Conservation (phyloP, 495 filamentous ascomycete species). For the Monascus purpureus region DNA sequence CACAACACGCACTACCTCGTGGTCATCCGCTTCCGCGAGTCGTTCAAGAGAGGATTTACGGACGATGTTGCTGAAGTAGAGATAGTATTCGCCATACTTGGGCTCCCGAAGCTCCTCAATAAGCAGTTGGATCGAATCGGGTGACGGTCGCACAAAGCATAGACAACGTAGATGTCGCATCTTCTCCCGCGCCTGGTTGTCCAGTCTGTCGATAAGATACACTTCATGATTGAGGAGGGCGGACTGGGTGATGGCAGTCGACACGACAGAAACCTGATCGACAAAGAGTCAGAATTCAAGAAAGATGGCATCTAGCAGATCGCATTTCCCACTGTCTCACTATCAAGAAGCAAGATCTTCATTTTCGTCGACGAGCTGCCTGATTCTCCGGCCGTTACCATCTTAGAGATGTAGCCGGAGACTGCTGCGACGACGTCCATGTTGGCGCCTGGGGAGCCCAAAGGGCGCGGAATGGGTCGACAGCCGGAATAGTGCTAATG, state of each 20-base stretch:
- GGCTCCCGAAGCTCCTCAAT: slow-evolving; percentile 95
- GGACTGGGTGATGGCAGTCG: slow-evolving; percentile 90
- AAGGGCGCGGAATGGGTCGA: slow-evolving; percentile 2
- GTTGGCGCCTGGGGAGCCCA: slow-evolving; percentile 3
- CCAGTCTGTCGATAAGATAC: slow-evolving; percentile 91
- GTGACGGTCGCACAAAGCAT: slow-evolving; percentile 81
- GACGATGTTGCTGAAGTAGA: slow-evolving; percentile 94
- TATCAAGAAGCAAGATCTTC: slow-evolving; percentile 94
- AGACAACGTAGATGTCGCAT: slow-evolving; percentile 95
- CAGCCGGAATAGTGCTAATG: background rate
- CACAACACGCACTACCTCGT: slow-evolving; percentile 84
- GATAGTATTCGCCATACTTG: slow-evolving; percentile 93
- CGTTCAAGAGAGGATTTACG: slow-evolving; percentile 94
- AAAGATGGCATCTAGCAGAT: slow-evolving; percentile 4
- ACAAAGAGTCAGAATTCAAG: slow-evolving; percentile 7
- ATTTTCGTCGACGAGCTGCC: slow-evolving; percentile 77
- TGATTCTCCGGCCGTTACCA: slow-evolving; percentile 77
- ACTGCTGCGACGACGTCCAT: slow-evolving; percentile 94
- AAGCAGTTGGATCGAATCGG: slow-evolving; percentile 79
- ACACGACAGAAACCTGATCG: slow-evolving; percentile 65
- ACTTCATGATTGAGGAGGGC: slow-evolving; percentile 93
- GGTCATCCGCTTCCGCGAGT: slow-evolving; percentile 92
- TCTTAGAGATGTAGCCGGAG: slow-evolving; percentile 92
- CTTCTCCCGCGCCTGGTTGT: slow-evolving; percentile 83
- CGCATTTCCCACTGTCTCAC: slow-evolving; percentile 62